phyloP scores from a whole-genome alignment of 139 green algal genomes.

The Picochlorum sp. region DNA sequence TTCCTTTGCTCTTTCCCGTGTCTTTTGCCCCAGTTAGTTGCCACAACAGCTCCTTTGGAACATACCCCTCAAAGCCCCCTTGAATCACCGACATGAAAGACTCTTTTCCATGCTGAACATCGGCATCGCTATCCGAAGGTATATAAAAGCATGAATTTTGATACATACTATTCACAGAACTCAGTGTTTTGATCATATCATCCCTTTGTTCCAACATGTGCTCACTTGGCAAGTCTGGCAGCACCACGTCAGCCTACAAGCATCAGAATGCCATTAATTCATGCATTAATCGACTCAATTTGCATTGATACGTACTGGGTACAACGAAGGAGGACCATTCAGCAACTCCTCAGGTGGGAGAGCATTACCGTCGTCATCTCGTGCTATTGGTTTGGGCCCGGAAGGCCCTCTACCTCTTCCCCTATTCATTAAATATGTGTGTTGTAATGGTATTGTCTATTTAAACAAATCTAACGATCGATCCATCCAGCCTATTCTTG shows the following conservation, averaged over 20 bases:
- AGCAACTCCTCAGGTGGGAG: neutral
- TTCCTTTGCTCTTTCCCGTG: too few relatives aligned
- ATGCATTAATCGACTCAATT: too few relatives aligned
- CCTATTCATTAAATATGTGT: conserved; percentile 4
- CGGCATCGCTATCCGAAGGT: neutral
- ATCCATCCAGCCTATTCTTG: too few relatives aligned
- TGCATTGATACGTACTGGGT: neutral
- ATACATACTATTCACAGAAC: neutral
- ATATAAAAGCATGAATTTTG: neutral
- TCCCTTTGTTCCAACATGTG: neutral
- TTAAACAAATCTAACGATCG: too few relatives aligned
- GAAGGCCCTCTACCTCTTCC: conserved; percentile 2
- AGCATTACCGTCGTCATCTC: conserved; percentile 11
- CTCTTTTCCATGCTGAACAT: neutral
- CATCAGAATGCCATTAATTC: too few relatives aligned
- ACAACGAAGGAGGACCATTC: conserved; percentile 2
- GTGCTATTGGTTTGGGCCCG: conserved; percentile 2
- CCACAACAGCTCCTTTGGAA: neutral
- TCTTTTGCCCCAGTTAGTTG: too few relatives aligned
- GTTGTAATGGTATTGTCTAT: neutral
- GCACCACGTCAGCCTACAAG: neutral
- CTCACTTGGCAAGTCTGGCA: neutral
- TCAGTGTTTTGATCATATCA: conserved; percentile 4
- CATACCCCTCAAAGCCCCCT: neutral
- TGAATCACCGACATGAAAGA: neutral